A percentile compares a stretch with the other conserved stretches of the same genome.
These are phyloP conservation scores for Golubevia pallescens DNA, from an alignment of 1,284 basidiomycete species.

Conservation along the genomic window DNA sequence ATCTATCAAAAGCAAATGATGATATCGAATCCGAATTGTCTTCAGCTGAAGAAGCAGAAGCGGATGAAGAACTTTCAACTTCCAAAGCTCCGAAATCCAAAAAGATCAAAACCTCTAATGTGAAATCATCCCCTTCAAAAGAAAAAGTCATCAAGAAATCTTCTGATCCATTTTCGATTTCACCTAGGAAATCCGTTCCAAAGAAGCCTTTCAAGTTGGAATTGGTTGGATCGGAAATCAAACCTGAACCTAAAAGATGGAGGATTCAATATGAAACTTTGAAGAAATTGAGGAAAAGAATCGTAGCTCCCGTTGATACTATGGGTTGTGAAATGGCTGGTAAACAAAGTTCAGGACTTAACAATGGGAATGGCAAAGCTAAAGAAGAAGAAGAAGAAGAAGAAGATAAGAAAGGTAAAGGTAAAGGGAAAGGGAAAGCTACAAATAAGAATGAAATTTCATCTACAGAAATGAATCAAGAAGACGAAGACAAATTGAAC, in stretches of 20 bases:
- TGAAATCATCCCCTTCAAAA: not conserved
- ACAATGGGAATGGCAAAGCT: slow-evolving; percentile 20
- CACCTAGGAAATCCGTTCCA: slow-evolving; percentile 28
- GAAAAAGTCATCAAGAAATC: not conserved
- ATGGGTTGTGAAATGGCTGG: slow-evolving; percentile 63
- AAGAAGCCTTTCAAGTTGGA: slow-evolving; percentile 51
- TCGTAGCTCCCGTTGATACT: slow-evolving; percentile 61
- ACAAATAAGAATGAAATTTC: too few species aligned
- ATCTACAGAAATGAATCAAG: too few species aligned
- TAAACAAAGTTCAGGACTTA: slow-evolving; percentile 30
- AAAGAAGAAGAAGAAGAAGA: slow-evolving; percentile 30
- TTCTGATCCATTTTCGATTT: slow-evolving; percentile 18
- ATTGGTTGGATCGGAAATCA: slow-evolving; percentile 32
- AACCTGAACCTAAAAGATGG: slow-evolving; percentile 45
- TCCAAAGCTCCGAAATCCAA: not conserved
- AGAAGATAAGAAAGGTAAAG: not conserved
- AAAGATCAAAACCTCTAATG: not conserved
- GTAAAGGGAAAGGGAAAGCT: too few species aligned
- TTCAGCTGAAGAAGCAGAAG: too few species aligned
- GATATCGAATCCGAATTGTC: too few species aligned
- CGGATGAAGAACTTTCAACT: too few species aligned
- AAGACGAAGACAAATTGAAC: too few species aligned
- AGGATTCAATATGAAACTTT: slow-evolving; percentile 30
- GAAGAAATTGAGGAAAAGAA: slow-evolving; percentile 32
- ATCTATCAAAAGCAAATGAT: too few species aligned